Conservation (phyloP, 1,139 yeast genomes). For the Yamadazyma buinensis region DNA sequence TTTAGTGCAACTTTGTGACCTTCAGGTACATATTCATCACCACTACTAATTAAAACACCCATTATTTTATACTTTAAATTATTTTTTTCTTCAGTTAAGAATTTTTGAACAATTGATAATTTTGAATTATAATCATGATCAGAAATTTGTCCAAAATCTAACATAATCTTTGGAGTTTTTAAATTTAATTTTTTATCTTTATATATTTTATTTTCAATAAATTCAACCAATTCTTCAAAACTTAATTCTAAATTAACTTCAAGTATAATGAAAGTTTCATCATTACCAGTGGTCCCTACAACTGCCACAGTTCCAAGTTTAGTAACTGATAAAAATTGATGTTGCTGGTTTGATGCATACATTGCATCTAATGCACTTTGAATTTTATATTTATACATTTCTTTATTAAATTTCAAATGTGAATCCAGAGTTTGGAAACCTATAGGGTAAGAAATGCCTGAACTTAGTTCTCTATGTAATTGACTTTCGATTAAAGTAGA, state of each 20-base stretch:
- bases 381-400: slow-evolving; percentile 24
- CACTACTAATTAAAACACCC: slow-evolving; percentile 41
- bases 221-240: slow-evolving; percentile 13
- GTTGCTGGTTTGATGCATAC: slow-evolving; percentile 35
- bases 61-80: slow-evolving; percentile 16
- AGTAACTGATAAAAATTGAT: slow-evolving; percentile 41
- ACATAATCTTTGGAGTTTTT: slow-evolving; percentile 22
- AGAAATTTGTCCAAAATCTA: slow-evolving; percentile 28
- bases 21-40: slow-evolving; percentile 29
- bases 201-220: slow-evolving; percentile 18
- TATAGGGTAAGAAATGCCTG: slow-evolving; percentile 44
- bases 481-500: slow-evolving; percentile 40
- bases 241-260: slow-evolving; percentile 18
- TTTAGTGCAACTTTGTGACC: slow-evolving; percentile 4
- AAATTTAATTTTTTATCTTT: slow-evolving; percentile 15
- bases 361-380: slow-evolving; percentile 38
- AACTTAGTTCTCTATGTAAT: slow-evolving; percentile 42
- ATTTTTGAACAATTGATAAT: slow-evolving; percentile 11
- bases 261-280: slow-evolving; percentile 40
- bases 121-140: slow-evolving; percentile 16
- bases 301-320: slow-evolving; percentile 43
- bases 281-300: slow-evolving; percentile 43
- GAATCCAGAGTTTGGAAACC: slow-evolving; percentile 34
- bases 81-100: slow-evolving; percentile 12
- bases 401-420: slow-evolving; percentile 17